Evolutionary conservation across 2,329 filamentous ascomycete genomes (phyloP).

Genomic region (Xylaria sp.): DNA sequence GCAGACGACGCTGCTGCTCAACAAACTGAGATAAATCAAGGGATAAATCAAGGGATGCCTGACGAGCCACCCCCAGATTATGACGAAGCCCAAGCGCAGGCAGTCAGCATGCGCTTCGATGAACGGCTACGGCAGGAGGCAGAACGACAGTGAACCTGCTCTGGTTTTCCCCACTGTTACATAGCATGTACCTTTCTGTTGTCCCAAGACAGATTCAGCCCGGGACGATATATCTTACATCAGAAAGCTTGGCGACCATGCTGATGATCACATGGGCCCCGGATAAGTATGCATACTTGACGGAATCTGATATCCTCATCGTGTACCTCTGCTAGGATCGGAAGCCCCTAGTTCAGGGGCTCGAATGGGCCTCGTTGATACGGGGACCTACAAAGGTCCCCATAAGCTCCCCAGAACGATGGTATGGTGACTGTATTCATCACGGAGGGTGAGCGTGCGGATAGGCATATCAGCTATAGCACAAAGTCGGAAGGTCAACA

Average conservation of each 20-base stretch:
- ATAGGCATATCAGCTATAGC: slow-evolving; percentile 21
- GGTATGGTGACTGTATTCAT: slow-evolving; percentile 15
- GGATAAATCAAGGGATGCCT: slow-evolving; percentile 57
- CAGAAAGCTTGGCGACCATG: slow-evolving; percentile 31
- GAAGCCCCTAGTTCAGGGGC: slow-evolving; percentile 12
- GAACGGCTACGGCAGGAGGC: slow-evolving; percentile 79
- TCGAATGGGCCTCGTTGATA: slow-evolving; percentile 10
- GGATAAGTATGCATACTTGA: slow-evolving; percentile 24
- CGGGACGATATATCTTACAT: slow-evolving; percentile 32
- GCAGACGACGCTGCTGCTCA: slow-evolving; percentile 43
- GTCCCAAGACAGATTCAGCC: slow-evolving; percentile 8
- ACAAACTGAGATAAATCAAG: slow-evolving; percentile 48
- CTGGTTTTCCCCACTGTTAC: slow-evolving; percentile 31
- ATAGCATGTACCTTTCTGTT: slow-evolving; percentile 10
- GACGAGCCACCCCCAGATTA: slow-evolving; percentile 90
- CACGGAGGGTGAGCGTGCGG: slow-evolving; percentile 12
- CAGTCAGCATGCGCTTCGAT: slow-evolving; percentile 68
- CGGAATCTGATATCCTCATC: slow-evolving; percentile 19
- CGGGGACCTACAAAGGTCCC: not conserved
- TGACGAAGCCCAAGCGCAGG: slow-evolving; percentile 86
- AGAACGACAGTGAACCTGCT: slow-evolving; percentile 63
- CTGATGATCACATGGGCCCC: slow-evolving; percentile 24
- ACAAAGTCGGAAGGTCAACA: slow-evolving; percentile 15
- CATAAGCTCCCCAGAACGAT: slow-evolving; percentile 9
- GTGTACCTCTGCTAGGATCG: slow-evolving; percentile 13